Evolutionary conservation across 73 alveolate genomes (phyloP).

Genomic region (Paramecium primaurelia): DNA sequence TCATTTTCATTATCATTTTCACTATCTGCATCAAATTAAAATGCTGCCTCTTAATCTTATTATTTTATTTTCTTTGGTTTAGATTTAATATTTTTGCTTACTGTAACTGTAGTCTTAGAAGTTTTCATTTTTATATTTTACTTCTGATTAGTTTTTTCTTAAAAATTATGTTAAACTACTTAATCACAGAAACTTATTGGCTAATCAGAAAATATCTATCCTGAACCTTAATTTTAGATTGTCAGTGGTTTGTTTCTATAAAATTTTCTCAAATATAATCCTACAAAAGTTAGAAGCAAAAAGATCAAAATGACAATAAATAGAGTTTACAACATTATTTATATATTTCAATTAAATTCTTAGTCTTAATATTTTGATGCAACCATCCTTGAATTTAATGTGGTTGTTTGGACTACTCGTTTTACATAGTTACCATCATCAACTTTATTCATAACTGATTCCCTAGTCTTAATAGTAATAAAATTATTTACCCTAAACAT

Average conservation of each 20-base stretch:
- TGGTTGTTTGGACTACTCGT: not conserved
- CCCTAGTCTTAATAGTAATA: not conserved
- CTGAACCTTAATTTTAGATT: not conserved
- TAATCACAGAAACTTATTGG: not conserved
- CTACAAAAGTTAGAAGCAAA: not conserved
- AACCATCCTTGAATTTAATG: not conserved
- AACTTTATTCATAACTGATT: not conserved
- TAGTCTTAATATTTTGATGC: not conserved
- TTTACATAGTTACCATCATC: not conserved
- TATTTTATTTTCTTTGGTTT: not conserved
- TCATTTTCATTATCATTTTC: not conserved
- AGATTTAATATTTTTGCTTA: not conserved
- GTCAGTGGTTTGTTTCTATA: not conserved
- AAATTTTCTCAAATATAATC: not conserved
- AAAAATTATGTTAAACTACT: not conserved
- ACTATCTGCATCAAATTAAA: not conserved
- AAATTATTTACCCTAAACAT: not conserved
- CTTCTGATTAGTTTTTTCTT: not conserved
- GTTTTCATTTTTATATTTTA: not conserved
- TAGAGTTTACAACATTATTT: slow-evolving; percentile 9
- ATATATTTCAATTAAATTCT: not conserved
- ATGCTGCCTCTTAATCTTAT: not conserved
- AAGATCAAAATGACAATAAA: not conserved
- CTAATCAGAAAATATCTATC: not conserved
- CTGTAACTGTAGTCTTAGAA: not conserved